Evolutionary conservation across 2,329 filamentous ascomycete genomes (phyloP).

Genomic region (Capronia coronata): DNA sequence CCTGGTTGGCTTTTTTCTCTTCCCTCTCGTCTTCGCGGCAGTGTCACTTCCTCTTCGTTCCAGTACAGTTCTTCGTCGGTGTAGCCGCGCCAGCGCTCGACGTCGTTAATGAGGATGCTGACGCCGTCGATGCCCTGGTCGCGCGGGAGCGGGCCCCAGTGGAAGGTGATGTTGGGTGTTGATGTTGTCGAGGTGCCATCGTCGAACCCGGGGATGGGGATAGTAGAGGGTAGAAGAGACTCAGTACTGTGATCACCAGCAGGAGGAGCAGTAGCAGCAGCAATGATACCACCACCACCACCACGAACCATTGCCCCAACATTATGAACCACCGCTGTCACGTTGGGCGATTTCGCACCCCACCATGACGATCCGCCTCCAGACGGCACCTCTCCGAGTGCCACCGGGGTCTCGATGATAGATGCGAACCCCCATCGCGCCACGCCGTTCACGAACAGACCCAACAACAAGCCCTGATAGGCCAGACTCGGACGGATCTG

Average conservation of each 20-base stretch:
- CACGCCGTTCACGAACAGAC: slow-evolving; percentile 88
- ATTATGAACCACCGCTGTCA: slow-evolving; percentile 38
- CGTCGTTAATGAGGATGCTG: slow-evolving; percentile 57
- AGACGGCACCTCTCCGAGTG: slow-evolving; percentile 51
- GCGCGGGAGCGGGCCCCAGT: slow-evolving; percentile 35
- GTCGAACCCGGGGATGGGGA: no score
- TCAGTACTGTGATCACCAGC: no score
- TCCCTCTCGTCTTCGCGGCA: neutral
- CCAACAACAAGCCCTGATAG: slow-evolving; percentile 83
- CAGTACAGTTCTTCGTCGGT: slow-evolving; percentile 43
- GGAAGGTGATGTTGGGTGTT: slow-evolving; percentile 43
- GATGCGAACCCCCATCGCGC: slow-evolving; percentile 91
- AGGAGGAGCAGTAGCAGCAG: neutral
- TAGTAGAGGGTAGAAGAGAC: no score
- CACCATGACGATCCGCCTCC: slow-evolving; percentile 39
- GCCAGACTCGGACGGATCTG: slow-evolving; percentile 78
- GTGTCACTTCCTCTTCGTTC: slow-evolving; percentile 31
- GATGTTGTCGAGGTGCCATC: no score
- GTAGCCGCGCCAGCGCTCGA: slow-evolving; percentile 55
- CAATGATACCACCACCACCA: neutral
- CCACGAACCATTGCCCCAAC: neutral
- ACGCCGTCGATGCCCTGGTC: slow-evolving; percentile 47
- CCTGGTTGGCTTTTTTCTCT: neutral
- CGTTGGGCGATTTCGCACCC: slow-evolving; percentile 45
- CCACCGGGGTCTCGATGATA: slow-evolving; percentile 72